Percentiles rank a stretch among this genome's conserved stretches.
phyloP scores from a whole-genome alignment of 2,329 filamentous ascomycete species.

The Dothidotthia symphoricarpi region DNA sequence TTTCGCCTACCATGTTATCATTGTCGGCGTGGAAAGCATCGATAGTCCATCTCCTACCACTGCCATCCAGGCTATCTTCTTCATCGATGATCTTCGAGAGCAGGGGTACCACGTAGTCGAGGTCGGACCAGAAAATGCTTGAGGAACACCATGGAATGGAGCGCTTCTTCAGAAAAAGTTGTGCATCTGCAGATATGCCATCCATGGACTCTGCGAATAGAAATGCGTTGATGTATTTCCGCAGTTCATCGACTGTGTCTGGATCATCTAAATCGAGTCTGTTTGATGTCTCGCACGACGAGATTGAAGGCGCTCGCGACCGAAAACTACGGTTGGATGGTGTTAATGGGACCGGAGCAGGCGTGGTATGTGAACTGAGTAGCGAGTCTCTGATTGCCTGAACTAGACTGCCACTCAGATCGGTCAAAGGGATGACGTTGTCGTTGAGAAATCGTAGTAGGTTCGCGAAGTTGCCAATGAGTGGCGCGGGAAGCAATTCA shows the following conservation, averaged over 20 bases:
- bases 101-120: slow-evolving; percentile 25
- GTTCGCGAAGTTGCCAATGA: slow-evolving; percentile 26
- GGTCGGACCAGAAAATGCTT: slow-evolving; percentile 23
- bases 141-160: slow-evolving; percentile 23
- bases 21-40: slow-evolving; percentile 30
- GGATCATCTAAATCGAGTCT: slow-evolving; percentile 16
- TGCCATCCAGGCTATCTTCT: slow-evolving; percentile 5
- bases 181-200: slow-evolving; percentile 28
- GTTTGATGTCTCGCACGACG: not conserved
- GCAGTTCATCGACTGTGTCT: slow-evolving; percentile 21
- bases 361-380: slow-evolving; percentile 3
- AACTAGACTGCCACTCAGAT: slow-evolving; percentile 18
- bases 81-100: slow-evolving; percentile 21
- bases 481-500: slow-evolving; percentile 24
- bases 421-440: slow-evolving; percentile 25
- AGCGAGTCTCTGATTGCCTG: slow-evolving; percentile 14
- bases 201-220: slow-evolving; percentile 29
- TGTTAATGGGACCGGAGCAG: slow-evolving; percentile 15
- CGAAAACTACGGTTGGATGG: slow-evolving; percentile 2
- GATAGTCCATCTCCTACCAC: slow-evolving; percentile 18
- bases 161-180: slow-evolving; percentile 25
- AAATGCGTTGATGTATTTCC: slow-evolving; percentile 21
- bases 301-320: slow-evolving; percentile 4
- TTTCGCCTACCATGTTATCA: slow-evolving; percentile 31
- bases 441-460: slow-evolving; percentile 21